Evolutionary conservation across 1,284 basidiomycete genomes (phyloP).

Genomic region (Mycena sp.): DNA sequence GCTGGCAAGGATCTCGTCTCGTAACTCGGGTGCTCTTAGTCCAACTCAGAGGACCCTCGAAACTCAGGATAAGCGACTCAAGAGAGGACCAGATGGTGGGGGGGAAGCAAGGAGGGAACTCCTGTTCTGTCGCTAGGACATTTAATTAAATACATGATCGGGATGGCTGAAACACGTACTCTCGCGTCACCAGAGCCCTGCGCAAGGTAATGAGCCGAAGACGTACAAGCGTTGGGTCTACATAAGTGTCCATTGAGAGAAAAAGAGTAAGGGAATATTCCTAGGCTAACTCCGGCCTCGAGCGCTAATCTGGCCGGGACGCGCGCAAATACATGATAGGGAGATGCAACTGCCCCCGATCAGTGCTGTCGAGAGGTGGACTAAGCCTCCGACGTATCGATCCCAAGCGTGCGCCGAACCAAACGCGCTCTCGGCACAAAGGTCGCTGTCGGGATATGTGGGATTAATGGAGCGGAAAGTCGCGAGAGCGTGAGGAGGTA

Average conservation of each 20-base stretch:
- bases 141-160: not conserved
- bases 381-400: not conserved
- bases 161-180: constrained; percentile 6
- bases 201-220: not conserved
- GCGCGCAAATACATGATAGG: constrained; percentile 1
- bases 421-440: not conserved
- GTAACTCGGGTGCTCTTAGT: too few relatives aligned
- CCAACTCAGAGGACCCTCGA: too few relatives aligned
- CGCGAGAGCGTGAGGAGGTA: too few relatives aligned
- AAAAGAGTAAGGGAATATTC: not conserved
- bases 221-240: not conserved
- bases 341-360: not conserved
- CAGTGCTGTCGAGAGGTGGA: not conserved
- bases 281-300: not conserved
- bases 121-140: not conserved
- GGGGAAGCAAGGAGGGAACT: not conserved
- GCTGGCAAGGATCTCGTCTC: too few relatives aligned
- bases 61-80: too few relatives aligned
- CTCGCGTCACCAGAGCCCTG: constrained; percentile 4
- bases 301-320: not conserved
- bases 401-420: constrained; percentile 4
- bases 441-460: not conserved
- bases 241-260: not conserved
- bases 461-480: too few relatives aligned
- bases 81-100: too few relatives aligned